Evolutionary conservation across 179 eudicot genomes (phyloP).

Genomic region (Silene noctiflora): DNA sequence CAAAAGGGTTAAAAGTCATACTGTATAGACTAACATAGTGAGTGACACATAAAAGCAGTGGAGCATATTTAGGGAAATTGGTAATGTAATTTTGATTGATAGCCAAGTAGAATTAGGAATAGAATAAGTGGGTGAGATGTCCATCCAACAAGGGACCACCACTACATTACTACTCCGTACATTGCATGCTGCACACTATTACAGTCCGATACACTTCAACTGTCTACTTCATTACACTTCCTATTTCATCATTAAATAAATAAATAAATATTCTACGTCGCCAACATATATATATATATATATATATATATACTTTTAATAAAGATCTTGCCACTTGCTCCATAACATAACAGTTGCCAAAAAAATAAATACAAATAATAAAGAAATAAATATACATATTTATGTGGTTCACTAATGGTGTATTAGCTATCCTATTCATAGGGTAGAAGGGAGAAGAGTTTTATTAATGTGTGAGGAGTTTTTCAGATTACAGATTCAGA

Average conservation of each 20-base stretch:
- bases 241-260: too few relatives aligned
- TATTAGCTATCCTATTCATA: too few relatives aligned
- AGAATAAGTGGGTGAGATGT: slow-evolving; percentile 23
- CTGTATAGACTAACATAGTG: too few relatives aligned
- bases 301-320: slow-evolving; percentile 4
- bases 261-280: not conserved
- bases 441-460: too few relatives aligned
- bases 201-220: slow-evolving; percentile 8
- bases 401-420: too few relatives aligned
- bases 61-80: not conserved
- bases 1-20: slow-evolving; percentile 10
- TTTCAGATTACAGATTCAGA: too few relatives aligned
- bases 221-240: slow-evolving; percentile 10
- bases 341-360: too few relatives aligned
- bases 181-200: slow-evolving; percentile 18
- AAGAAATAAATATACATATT: too few relatives aligned
- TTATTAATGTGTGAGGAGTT: too few relatives aligned
- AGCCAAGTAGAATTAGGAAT: not conserved
- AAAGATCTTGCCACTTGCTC: not conserved
- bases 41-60: not conserved
- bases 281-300: too few relatives aligned
- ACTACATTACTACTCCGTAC: too few relatives aligned
- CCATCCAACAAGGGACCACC: slow-evolving; percentile 17
- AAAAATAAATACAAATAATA: too few relatives aligned
- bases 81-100: not conserved